Evolutionary conservation across 2,329 filamentous ascomycete genomes (phyloP).

Genomic region (Xylaria sp.): DNA sequence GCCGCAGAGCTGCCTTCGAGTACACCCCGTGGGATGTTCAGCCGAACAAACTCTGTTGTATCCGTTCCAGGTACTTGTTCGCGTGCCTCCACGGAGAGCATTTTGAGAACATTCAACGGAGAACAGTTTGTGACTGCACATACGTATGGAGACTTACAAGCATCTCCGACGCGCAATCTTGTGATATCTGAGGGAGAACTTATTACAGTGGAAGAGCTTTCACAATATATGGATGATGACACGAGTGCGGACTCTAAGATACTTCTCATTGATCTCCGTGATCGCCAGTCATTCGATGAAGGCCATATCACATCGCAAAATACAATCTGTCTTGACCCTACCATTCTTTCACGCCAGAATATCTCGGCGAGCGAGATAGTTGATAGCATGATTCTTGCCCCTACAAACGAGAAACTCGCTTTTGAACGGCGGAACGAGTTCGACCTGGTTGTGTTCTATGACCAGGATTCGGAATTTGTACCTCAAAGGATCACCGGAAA

Average conservation of each 20-base stretch:
- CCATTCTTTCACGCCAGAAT: constrained; percentile 70
- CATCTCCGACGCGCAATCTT: constrained; percentile 49
- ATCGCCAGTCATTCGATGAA: constrained; percentile 79
- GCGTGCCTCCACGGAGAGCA: constrained; percentile 39
- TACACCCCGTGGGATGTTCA: constrained; percentile 67
- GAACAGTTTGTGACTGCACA: constrained; percentile 46
- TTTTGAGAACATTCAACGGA: constrained; percentile 34
- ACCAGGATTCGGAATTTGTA: constrained; percentile 68
- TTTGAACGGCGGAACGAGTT: constrained; percentile 77
- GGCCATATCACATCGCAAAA: constrained; percentile 86
- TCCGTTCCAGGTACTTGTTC: constrained; percentile 43
- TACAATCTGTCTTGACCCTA: constrained; percentile 89
- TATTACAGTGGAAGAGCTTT: constrained; percentile 73
- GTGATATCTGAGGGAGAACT: constrained; percentile 59
- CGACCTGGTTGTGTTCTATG: constrained; percentile 90
- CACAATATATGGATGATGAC: constrained; percentile 68
- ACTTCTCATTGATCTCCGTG: constrained; percentile 84
- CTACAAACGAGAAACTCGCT: constrained; percentile 73
- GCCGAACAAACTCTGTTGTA: constrained; percentile 60
- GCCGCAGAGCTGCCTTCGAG: constrained; percentile 69
- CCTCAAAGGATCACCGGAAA: constrained; percentile 42
- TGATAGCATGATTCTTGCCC: constrained; percentile 73
- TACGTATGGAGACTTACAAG: constrained; percentile 36
- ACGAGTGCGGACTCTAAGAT: constrained; percentile 62
- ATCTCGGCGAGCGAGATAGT: constrained; percentile 66